Base-by-base conservation (phyloP, 192 early-diverging fungal genomes). In the Coemansia sp. region DNA sequence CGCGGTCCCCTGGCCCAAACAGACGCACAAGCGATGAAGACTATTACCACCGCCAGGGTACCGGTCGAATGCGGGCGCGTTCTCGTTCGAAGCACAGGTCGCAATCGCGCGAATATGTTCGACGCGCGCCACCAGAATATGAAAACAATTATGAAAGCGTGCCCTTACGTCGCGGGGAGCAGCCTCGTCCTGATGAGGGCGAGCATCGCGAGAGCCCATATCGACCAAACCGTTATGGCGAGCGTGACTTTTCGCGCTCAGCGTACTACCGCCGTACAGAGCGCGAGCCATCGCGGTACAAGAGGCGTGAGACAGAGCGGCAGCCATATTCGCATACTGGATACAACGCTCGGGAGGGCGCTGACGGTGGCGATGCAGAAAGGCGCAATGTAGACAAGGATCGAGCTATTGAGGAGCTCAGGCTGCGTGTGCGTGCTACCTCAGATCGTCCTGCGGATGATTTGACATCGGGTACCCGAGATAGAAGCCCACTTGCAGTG, bases 331-430 rank as follows among this genome's bases (percentile, higher is more conserved):
- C 63, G 26, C 53, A 63, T 4, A 21, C 54, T 1, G 60, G 55
- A 26, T 66, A 67, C 13, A 25, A 45, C 4, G 33, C 38, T 1
- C 37, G 72, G 1, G 65, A 60, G 0, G 65, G 64, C 17, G 25
- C 26, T 4, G 57, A 46, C 13, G 57, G 43, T 11, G 72, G 60
- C 18, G 67, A 63, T 21, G 14, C 25, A 18, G 53, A 21, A 23
- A 42, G 42, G n/a, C 65, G 72, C 3, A 66, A 53, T 23, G 46
- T 68, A 3, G 72, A 68, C 37, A 76, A 76, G 45, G 72, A 76
- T 4, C 41, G 65, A 1, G 72, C 72, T 0, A 76, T 76, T 37
- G 72, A 76, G 18, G 72, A 76, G 50, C 65, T 76, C 15, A 50
- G 72, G 11, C 45, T 30, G 31, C 65, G 65, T 4, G 72, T 76